Evolutionary conservation across 331 rosid genomes (phyloP).

Genomic region (Malus hybrid): DNA sequence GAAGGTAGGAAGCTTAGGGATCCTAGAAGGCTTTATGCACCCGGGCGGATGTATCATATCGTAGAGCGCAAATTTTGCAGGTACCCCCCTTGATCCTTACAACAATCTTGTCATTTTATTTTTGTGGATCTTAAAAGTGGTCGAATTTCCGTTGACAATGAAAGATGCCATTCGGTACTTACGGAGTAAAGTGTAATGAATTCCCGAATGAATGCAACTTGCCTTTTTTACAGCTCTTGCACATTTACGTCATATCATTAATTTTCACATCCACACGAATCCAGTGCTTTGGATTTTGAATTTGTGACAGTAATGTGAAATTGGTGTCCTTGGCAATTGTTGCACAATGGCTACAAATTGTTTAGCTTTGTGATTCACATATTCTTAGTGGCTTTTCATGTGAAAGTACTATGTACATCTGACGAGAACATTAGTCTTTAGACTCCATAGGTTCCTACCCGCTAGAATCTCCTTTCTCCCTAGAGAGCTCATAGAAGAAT

Average conservation of each 20-base stretch:
- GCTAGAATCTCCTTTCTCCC: not conserved
- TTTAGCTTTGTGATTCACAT: not conserved
- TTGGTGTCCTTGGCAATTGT: not conserved
- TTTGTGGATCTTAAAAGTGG: not conserved
- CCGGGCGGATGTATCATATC: conserved; percentile 86
- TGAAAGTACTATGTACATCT: not conserved
- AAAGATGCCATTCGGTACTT: not conserved
- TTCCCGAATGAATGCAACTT: not conserved
- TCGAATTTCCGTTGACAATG: not conserved
- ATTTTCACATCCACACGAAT: not conserved
- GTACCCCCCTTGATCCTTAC: conserved; percentile 23
- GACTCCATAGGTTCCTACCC: not conserved
- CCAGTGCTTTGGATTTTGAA: not conserved
- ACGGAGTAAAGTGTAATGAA: not conserved
- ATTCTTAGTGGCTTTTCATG: not conserved
- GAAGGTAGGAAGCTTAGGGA: conserved; percentile 85
- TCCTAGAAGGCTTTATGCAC: conserved; percentile 90
- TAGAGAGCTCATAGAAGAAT: not conserved
- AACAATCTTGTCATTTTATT: not conserved
- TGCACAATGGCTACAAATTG: not conserved
- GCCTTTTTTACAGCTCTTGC: not conserved
- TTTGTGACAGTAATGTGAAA: not conserved
- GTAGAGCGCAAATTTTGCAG: conserved; percentile 93
- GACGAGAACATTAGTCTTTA: not conserved
- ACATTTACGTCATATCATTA: not conserved